Percentiles rank a stretch among this genome's conserved stretches.
Evolutionary conservation across 1,284 basidiomycete species (phyloP).

Genomic region (Afroboletus lepidellus): DNA sequence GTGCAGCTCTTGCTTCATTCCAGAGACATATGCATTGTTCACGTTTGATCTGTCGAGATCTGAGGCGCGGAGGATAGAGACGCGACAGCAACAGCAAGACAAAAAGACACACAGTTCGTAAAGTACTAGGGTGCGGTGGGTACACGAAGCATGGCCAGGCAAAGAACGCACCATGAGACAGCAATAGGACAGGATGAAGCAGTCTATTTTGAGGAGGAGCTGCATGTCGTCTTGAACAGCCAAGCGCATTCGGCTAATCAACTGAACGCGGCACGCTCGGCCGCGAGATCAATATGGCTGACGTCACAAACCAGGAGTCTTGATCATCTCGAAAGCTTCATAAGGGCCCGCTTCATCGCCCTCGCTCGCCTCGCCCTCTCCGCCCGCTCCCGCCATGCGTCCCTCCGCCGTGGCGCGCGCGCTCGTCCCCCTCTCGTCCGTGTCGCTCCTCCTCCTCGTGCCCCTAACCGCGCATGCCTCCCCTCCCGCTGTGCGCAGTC

Average conservation of each 20-base stretch:
- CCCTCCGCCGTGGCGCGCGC: not conserved
- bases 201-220: conserved; percentile 45
- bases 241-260: too few species aligned
- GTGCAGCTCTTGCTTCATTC: conserved; percentile 76
- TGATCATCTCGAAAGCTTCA: not conserved
- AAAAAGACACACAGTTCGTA: conserved; percentile 50
- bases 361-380: not conserved
- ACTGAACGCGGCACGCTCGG: too few species aligned
- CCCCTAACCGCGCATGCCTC: conserved; percentile 22
- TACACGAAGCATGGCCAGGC: not conserved
- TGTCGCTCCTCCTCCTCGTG: conserved; percentile 9
- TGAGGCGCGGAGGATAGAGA: conserved; percentile 20
- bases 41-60: conserved; percentile 68
- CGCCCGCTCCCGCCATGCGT: conserved; percentile 12
- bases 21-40: conserved; percentile 74
- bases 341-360: not conserved
- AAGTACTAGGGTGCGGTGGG: conserved; percentile 48
- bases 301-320: conserved; percentile 9
- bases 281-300: conserved; percentile 12
- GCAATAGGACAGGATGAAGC: conserved; percentile 66
- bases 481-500: conserved; percentile 2
- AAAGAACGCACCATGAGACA: conserved; percentile 54
- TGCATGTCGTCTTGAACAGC: too few species aligned
- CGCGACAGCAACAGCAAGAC: not conserved
- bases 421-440: not conserved